Percentiles rank a stretch among this genome's conserved stretches.
phyloP scores from a whole-genome alignment of 192 early-diverging fungal genomes.

The Coemansia sp. region DNA sequence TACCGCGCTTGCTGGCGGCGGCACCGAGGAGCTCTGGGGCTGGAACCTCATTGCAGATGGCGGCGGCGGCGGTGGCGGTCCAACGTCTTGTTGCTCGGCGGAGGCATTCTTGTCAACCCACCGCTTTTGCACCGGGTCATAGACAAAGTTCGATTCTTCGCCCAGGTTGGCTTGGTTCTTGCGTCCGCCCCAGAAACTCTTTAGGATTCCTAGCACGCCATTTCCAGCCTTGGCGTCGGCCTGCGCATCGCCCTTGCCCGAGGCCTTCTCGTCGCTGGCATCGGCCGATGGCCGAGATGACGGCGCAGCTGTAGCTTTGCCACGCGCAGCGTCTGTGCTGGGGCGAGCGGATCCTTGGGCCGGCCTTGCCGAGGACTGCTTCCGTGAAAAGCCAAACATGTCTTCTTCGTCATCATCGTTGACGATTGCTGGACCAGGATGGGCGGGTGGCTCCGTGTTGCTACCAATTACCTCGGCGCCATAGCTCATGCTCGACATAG shows the following conservation, averaged over 20 bases:
- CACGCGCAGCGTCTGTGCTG: conserved; percentile 26
- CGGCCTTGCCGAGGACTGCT: conserved; percentile 12
- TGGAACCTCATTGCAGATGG: conserved; percentile 43
- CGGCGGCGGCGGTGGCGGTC: conserved; percentile 45
- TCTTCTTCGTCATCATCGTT: conserved; percentile 52
- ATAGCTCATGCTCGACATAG: conserved; percentile 2
- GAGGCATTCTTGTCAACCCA: conserved; percentile 73
- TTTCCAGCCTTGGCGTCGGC: conserved; percentile 60
- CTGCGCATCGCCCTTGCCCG: conserved; percentile 18
- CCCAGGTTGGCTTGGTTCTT: conserved; percentile 84
- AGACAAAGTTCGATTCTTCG: conserved; percentile 81
- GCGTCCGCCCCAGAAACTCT: conserved; percentile 54
- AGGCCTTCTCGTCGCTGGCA: conserved; percentile 16
- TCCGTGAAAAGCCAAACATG: conserved; percentile 56
- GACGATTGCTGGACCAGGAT: neutral
- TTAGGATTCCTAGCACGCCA: conserved; percentile 54
- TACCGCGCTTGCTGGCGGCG: conserved; percentile 6
- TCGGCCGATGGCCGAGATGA: conserved; percentile 22
- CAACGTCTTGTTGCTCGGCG: conserved; percentile 25
- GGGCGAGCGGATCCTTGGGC: conserved; percentile 17
- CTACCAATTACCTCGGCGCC: neutral
- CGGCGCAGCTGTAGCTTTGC: conserved; percentile 7
- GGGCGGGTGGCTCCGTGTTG: neutral
- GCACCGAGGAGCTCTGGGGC: conserved; percentile 26
- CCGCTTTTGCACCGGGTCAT: conserved; percentile 80